Evolutionary conservation across 148 eudicot species (phyloP).

Genomic region (Rhododendron ferrugineum): DNA sequence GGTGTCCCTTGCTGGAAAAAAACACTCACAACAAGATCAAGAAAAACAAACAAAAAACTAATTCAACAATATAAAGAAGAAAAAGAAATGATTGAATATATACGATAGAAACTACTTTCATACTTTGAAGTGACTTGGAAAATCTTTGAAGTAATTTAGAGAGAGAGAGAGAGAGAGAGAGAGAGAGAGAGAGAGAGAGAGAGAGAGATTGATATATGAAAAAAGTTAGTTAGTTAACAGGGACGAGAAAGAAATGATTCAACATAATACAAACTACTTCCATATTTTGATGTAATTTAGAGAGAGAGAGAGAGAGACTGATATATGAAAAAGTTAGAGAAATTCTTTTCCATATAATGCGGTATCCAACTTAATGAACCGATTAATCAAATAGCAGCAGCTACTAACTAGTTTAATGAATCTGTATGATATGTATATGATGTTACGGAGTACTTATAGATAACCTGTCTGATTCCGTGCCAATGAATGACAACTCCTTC

Average conservation of each 20-base stretch:
- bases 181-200: too few species aligned
- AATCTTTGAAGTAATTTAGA: too few species aligned
- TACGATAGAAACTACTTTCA: not conserved
- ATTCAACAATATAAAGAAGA: not conserved
- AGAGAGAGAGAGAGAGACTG: too few species aligned
- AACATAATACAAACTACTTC: too few species aligned
- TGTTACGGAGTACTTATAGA: not conserved
- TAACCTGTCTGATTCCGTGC: conserved; percentile 90
- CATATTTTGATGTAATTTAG: too few species aligned
- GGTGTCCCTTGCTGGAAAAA: conserved; percentile 60
- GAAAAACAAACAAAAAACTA: not conserved
- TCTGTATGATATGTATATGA: not conserved
- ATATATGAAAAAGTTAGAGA: not conserved
- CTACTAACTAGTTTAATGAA: not conserved
- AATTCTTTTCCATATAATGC: too few species aligned
- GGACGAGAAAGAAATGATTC: too few species aligned
- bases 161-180: too few species aligned
- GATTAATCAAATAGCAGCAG: not conserved
- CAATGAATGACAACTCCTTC: conserved; percentile 89
- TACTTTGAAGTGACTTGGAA: not conserved
- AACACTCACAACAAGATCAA: not conserved
- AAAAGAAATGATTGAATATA: too few species aligned
- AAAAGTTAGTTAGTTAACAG: too few species aligned
- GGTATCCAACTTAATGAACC: not conserved
- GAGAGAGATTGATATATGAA: too few species aligned